Evolutionary conservation across 2,329 filamentous ascomycete species (phyloP).

Genomic region (Zasmidium citrigriseum): DNA sequence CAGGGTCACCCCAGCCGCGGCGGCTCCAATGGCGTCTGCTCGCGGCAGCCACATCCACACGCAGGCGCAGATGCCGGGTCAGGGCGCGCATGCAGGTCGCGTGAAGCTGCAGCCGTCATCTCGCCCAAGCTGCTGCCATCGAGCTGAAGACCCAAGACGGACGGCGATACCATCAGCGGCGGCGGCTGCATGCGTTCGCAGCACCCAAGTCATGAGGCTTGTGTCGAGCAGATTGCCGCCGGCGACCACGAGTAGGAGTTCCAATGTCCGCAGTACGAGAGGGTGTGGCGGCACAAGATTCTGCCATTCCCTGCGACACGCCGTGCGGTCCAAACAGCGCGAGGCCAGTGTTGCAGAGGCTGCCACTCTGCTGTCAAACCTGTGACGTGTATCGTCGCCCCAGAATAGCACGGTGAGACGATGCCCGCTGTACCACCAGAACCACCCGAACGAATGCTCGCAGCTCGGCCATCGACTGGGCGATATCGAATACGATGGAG

Average conservation of each 20-base stretch:
- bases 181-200: background rate
- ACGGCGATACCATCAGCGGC: background rate
- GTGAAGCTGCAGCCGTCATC: background rate
- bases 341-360: background rate
- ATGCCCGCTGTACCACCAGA: background rate
- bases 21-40: too few species aligned
- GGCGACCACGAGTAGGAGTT: background rate
- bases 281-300: background rate
- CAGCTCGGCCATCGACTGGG: background rate
- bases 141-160: background rate
- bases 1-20: background rate
- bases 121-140: background rate
- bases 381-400: background rate
- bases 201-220: background rate
- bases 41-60: background rate
- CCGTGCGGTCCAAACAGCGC: background rate
- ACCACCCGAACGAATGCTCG: background rate
- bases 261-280: background rate
- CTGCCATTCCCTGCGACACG: background rate
- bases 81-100: background rate
- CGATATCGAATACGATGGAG: background rate
- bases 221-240: background rate
- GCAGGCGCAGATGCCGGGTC: background rate
- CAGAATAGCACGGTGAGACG: background rate
- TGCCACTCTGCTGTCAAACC: slow-evolving; percentile 1